phyloP scores from a whole-genome alignment of 1,284 basidiomycete species.

The Ustilago loliicola region DNA sequence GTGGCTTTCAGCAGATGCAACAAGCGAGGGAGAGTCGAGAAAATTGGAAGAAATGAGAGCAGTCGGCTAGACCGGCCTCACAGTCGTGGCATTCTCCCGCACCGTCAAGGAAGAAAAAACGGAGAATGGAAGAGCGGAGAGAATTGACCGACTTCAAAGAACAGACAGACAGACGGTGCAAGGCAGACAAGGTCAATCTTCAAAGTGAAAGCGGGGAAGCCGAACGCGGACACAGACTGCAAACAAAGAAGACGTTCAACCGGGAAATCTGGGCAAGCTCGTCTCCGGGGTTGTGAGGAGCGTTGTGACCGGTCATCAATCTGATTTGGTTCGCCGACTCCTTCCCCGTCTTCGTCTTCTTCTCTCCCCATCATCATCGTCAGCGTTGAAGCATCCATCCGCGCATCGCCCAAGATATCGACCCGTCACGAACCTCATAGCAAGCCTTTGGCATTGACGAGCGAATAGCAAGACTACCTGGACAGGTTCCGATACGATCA shows the following conservation, averaged over 20 bases:
- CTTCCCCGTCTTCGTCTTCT: background rate
- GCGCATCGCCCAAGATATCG: background rate
- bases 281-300: slow-evolving; percentile 9
- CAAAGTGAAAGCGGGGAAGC: slow-evolving; percentile 10
- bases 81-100: background rate
- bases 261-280: slow-evolving; percentile 8
- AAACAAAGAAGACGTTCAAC: background rate
- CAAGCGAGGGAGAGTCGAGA: slow-evolving; percentile 3
- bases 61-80: background rate
- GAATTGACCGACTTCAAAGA: slow-evolving; percentile 10
- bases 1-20: no score
- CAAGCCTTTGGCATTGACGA: background rate
- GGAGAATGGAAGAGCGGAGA: background rate
- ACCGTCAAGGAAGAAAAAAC: background rate
- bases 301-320: slow-evolving; percentile 1
- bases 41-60: slow-evolving; percentile 13
- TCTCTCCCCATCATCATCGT: slow-evolving; percentile 5
- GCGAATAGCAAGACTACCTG: background rate
- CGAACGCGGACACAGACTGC: background rate
- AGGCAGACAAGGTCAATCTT: background rate
- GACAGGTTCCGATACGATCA: background rate
- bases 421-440: background rate
- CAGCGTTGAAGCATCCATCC: slow-evolving; percentile 7
- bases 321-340: background rate
- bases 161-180: background rate